phyloP scores from a whole-genome alignment of 2,329 filamentous ascomycete species.

The Cryphonectria radicalis region DNA sequence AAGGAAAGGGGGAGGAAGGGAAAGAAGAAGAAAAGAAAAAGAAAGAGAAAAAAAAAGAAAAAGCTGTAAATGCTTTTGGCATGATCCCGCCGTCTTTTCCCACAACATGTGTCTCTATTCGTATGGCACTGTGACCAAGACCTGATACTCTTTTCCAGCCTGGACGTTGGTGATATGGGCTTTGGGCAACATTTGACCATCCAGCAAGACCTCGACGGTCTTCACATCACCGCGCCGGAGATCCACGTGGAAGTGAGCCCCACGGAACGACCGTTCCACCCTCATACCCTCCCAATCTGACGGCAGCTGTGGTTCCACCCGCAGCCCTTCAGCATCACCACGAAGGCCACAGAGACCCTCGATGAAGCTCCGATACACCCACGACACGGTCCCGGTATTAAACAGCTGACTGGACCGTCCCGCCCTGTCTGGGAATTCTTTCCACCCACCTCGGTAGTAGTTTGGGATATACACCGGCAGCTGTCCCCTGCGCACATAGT shows the following conservation, averaged over 20 bases:
- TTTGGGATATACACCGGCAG: slow-evolving; percentile 62
- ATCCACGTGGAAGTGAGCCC: slow-evolving; percentile 52
- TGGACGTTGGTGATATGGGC: slow-evolving; percentile 47
- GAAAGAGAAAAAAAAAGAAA: not conserved
- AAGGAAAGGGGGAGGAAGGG: too few species aligned
- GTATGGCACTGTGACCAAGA: slow-evolving; percentile 17
- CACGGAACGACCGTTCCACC: slow-evolving; percentile 53
- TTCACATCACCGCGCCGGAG: slow-evolving; percentile 48
- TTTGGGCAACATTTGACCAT: slow-evolving; percentile 44
- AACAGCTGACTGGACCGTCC: slow-evolving; percentile 61
- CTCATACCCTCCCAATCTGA: slow-evolving; percentile 53
- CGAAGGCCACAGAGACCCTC: slow-evolving; percentile 59
- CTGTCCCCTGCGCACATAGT: slow-evolving; percentile 58
- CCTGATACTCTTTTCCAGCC: slow-evolving; percentile 38
- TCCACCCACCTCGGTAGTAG: slow-evolving; percentile 59
- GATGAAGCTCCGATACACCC: slow-evolving; percentile 59
- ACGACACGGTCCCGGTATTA: slow-evolving; percentile 62
- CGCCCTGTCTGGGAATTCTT: slow-evolving; percentile 54
- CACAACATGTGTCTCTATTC: not conserved
- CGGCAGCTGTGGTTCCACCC: slow-evolving; percentile 55
- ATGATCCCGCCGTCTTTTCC: not conserved
- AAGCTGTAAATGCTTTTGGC: not conserved
- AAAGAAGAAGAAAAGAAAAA: too few species aligned
- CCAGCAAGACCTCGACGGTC: slow-evolving; percentile 45
- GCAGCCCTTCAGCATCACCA: slow-evolving; percentile 52